phyloP scores from a whole-genome alignment of 1,139 yeast species.

The Ogataea hybrid region DNA sequence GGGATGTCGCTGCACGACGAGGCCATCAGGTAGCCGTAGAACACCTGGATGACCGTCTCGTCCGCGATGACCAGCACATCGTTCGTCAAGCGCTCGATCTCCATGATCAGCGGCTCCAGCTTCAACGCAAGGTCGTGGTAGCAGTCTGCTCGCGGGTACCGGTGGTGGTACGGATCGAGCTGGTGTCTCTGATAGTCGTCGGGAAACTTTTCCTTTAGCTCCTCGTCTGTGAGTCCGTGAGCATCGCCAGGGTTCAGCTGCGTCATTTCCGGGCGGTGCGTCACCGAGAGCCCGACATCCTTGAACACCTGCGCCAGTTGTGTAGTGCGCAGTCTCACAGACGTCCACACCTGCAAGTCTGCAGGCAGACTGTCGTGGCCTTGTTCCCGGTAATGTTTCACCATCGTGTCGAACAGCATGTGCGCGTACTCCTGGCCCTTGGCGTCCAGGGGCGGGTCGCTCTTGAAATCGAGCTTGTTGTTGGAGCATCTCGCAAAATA shows the following conservation, averaged over 20 bases:
- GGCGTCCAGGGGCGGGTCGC: conserved; percentile 66
- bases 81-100: conserved; percentile 88
- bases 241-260: conserved; percentile 92
- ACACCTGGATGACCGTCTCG: conserved; percentile 81
- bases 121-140: conserved; percentile 95
- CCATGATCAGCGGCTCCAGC: conserved; percentile 88
- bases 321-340: conserved; percentile 79
- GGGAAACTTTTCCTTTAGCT: conserved; percentile 60
- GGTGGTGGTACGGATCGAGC: conserved; percentile 86
- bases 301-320: conserved; percentile 74
- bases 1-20: conserved; percentile 88
- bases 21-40: conserved; percentile 94
- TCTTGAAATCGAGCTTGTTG: conserved; percentile 50
- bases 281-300: conserved; percentile 53
- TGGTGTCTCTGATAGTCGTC: conserved; percentile 64
- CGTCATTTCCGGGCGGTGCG: conserved; percentile 78
- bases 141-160: conserved; percentile 90
- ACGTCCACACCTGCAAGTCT: conserved; percentile 82
- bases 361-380: conserved; percentile 48
- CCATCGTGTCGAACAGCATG: conserved; percentile 38
- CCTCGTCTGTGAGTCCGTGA: conserved; percentile 62
- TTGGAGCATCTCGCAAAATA: conserved; percentile 84
- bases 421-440: conserved; percentile 56
- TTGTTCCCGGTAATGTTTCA: conserved; percentile 33
- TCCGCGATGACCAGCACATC: conserved; percentile 91